These are phyloP conservation scores for Populus tremula DNA, from an alignment of 345 rosid genomes.

Conservation along the genomic window DNA sequence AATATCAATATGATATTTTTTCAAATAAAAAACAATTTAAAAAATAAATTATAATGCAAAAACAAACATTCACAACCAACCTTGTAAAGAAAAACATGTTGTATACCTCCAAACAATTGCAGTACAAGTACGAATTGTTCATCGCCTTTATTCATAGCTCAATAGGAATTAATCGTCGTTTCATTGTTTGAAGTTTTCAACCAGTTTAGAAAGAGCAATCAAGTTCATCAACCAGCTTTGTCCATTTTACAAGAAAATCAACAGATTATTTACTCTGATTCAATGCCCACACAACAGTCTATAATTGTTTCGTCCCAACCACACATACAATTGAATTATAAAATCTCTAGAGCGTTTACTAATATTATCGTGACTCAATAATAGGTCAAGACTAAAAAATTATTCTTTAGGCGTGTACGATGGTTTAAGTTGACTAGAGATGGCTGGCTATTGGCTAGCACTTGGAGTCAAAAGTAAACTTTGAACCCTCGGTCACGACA, in stretches of 20 bases:
- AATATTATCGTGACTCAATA: not conserved
- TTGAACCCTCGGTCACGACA: slow-evolving; percentile 22
- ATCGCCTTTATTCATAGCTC: not conserved
- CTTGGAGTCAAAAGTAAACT: slow-evolving; percentile 3
- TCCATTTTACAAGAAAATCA: not conserved
- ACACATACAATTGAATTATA: no score
- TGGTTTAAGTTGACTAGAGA: slow-evolving; percentile 16
- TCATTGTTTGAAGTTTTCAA: no score
- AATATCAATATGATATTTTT: no score
- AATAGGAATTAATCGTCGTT: no score
- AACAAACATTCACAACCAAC: no score
- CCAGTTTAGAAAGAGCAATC: not conserved
- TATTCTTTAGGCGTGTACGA: not conserved
- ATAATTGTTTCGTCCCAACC: no score
- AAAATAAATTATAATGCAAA: no score
- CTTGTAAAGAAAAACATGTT: no score
- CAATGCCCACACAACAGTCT: not conserved
- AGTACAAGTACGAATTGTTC: not conserved
- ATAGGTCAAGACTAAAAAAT: not conserved
- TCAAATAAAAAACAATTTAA: no score
- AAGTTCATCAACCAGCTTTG: not conserved
- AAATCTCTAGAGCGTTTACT: not conserved
- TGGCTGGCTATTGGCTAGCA: not conserved
- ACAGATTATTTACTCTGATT: not conserved
- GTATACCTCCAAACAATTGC: not conserved